These are phyloP conservation scores for Schwanniomyces vanrijiae DNA, from an alignment of 805 yeast species.

Conservation along the genomic window DNA sequence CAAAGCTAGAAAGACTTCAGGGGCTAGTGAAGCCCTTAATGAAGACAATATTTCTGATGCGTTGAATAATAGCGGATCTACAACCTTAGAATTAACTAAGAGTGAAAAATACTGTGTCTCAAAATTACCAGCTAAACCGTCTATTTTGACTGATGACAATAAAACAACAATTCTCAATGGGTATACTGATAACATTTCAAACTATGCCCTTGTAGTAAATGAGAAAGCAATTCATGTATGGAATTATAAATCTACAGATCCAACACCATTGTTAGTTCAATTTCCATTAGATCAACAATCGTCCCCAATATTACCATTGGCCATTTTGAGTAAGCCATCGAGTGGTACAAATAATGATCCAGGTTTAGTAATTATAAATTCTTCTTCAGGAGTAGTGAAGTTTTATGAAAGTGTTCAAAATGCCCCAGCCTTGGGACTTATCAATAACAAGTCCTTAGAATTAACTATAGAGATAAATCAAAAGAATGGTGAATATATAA, in stretches of 20 bases:
- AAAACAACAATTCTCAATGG: conserved; percentile 31
- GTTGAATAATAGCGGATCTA: neutral
- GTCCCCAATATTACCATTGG: conserved; percentile 42
- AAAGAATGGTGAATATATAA: conserved; percentile 52
- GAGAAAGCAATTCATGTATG: conserved; percentile 62
- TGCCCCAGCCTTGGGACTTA: conserved; percentile 64
- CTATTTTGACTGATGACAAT: conserved; percentile 21
- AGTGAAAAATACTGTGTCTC: conserved; percentile 59
- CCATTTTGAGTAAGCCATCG: conserved; percentile 57
- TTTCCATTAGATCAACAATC: conserved; percentile 39
- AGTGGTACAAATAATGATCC: conserved; percentile 54
- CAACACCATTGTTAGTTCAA: conserved; percentile 55
- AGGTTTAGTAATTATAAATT: conserved; percentile 68
- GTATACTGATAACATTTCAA: conserved; percentile 46
- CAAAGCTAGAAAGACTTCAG: conserved; percentile 12
- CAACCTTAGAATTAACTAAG: conserved; percentile 49
- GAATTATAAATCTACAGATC: conserved; percentile 64
- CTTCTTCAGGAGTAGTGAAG: conserved; percentile 55
- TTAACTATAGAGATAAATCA: conserved; percentile 38
- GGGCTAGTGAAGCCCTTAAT: neutral
- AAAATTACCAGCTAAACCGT: conserved; percentile 57
- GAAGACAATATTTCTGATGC: neutral
- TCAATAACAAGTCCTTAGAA: conserved; percentile 44
- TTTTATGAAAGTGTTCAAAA: conserved; percentile 76
- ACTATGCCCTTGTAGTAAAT: conserved; percentile 50